Base-by-base conservation (phyloP, 208 protist genomes). In the Leishmania tropica region DNA sequence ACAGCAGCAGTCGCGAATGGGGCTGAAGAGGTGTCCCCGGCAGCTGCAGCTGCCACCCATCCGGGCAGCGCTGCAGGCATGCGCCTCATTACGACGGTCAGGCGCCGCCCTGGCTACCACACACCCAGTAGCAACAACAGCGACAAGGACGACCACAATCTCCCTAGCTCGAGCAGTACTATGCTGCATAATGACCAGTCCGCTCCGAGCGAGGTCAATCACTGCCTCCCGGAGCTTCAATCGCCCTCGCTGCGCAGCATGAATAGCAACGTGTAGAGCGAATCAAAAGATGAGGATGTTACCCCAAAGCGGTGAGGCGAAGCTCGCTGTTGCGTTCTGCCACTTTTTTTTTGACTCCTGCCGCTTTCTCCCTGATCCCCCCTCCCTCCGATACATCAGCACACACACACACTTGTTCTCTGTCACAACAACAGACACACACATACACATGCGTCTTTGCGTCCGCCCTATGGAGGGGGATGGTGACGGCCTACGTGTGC, bases 241-340 rank as follows among this genome's bases (percentile, higher is more conserved):
- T 81, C 76, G 37, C 74, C 85, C 28, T 80, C 79, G 31, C 68
- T 85, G 65, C 73, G 68, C 73, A 87, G 79, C 53, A 75, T 85
- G 62, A 83, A 79, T 74, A 88, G 77, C 75, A 88, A 54, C 48
- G 78, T 67, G 74, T 78, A 80, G 62, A 65, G 81, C 53, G n/a
- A 76, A 28, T 67, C 60, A 17, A 79, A 60, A 62, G 83, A 80
- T 48, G 74, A 82, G 0, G 62, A 79, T 58, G 75, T 7, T 8
- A 60, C 24, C n/a, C 64, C 58, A 24, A 68, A 78, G 68, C 45
- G 28, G n/a, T 79, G 31, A n/a, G n/a, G 40, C n/a, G 6, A 48
- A n/a, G 40, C 53, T 31, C 19, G 72, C 67, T 37, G 37, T 53
- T 56, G 48, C 28, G 31, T 24, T 11, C 19, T 15, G n/a, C 31